These are phyloP conservation scores for Fusarium pseudograminearum DNA, from an alignment of 2,329 filamentous ascomycete genomes.

Conservation along the genomic window DNA sequence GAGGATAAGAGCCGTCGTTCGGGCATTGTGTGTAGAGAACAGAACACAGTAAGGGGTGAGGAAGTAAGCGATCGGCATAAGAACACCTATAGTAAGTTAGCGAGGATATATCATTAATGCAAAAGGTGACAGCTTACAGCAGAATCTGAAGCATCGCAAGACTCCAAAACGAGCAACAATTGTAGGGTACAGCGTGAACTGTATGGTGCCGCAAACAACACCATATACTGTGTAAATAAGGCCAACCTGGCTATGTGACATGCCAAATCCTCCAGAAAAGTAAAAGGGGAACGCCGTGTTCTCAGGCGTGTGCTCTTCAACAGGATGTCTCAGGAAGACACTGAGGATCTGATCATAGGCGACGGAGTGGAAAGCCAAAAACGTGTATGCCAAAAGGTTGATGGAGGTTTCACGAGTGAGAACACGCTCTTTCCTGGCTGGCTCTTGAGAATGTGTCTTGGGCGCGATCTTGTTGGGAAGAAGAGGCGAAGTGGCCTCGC, in stretches of 20 bases:
- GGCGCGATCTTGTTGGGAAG: constrained; percentile 55
- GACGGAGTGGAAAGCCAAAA: constrained; percentile 84
- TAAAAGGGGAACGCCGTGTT: constrained; percentile 78
- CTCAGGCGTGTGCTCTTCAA: constrained; percentile 66
- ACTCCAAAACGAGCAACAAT: constrained; percentile 80
- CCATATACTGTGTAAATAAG: constrained; percentile 88
- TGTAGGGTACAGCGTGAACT: constrained; percentile 87
- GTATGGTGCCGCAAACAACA: constrained; percentile 80
- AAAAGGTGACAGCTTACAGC: constrained; percentile 55
- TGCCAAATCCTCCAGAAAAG: constrained; percentile 84
- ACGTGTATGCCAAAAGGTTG: constrained; percentile 81
- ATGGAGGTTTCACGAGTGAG: constrained; percentile 80
- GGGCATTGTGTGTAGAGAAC: constrained; percentile 59
- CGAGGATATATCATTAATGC: accelerated
- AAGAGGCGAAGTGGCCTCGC: constrained; percentile 68
- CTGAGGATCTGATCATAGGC: constrained; percentile 90
- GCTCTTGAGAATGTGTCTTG: constrained; percentile 37
- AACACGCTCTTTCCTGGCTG: constrained; percentile 68
- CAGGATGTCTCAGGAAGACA: constrained; percentile 86
- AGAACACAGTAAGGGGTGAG: constrained; percentile 85
- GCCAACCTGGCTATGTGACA: constrained; percentile 80
- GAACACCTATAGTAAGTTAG: constrained; percentile 59
- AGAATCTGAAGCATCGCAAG: constrained; percentile 77
- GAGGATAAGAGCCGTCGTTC: constrained; percentile 71
- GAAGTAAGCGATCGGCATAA: constrained; percentile 82